phyloP scores from a whole-genome alignment of 306 rosid species.

The Acacia crassicarpa region DNA sequence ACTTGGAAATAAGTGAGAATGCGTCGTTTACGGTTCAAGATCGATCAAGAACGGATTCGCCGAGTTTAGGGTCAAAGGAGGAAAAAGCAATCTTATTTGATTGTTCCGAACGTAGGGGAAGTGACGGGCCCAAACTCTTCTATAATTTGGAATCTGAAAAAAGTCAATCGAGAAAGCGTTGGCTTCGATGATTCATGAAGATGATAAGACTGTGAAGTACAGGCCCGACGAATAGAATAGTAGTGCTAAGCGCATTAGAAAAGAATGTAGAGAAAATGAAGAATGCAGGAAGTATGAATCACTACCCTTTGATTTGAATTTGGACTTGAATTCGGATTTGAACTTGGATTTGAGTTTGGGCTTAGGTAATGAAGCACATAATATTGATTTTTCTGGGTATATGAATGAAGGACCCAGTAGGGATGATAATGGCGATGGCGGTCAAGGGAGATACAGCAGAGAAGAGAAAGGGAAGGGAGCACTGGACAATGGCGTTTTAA shows the following conservation, averaged over 20 bases:
- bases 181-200: neutral
- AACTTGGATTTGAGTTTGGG: slow-evolving; percentile 20
- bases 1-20: neutral
- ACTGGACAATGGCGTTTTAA: neutral
- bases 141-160: slow-evolving; percentile 41
- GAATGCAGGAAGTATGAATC: slow-evolving; percentile 1
- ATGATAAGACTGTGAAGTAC: neutral
- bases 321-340: neutral
- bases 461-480: slow-evolving; percentile 25
- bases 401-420: neutral
- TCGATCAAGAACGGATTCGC: neutral
- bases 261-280: slow-evolving; percentile 12
- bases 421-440: neutral
- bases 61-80: slow-evolving; percentile 22
- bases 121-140: neutral
- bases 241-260: slow-evolving; percentile 19
- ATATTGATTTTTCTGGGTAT: neutral
- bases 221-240: neutral
- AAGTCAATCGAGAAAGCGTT: slow-evolving; percentile 32
- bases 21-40: neutral
- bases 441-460: slow-evolving; percentile 10
- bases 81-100: slow-evolving; percentile 30
- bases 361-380: slow-evolving; percentile 9
- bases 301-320: neutral
- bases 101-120: slow-evolving; percentile 21